Base-by-base conservation (phyloP, 352 stramenopile species). In the Phytophthora podocarpi region DNA sequence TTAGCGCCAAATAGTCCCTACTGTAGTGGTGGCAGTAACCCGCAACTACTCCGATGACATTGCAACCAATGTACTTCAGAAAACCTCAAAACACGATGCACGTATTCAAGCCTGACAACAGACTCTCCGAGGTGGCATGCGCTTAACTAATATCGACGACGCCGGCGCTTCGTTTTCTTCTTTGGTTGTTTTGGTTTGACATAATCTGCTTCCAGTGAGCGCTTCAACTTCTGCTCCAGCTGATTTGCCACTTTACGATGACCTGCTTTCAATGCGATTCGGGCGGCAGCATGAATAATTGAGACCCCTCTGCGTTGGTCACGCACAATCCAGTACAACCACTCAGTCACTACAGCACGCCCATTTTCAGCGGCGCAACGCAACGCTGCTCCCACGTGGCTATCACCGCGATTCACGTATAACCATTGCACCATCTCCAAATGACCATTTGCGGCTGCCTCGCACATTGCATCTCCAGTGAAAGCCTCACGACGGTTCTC, bases 241-340 rank as follows among this genome's bases (percentile, higher is more conserved):
- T 35, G 56, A 15, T 39, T 47, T 4, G 37, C 36, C 2, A 59
- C 30, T 47, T 34, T 40, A 10, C 13, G 13, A 20, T 45, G 23
- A n/a, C 56, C 56, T 13, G 48, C 48, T 46, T 65, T 52, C 31
- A 51, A 47, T 3, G 56, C 56, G 20, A 65, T 28, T 59, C 47
- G 21, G 9, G 36, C 47, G 10, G 56, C 47, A 12, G 59, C 56
- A 18, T 26, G 56, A 32, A 65, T 65, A 27, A 46, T 53, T 3
- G 41, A 18, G 28, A 15, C 26, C 11, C 57, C 48, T 53, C 57
- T 40, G 24, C 57, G 57, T 50, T 65, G 39, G 2, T 65, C 57
- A 28, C 39, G n/a, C 21, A 65, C 47, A 39, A 59, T 54, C 57
- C 57, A 65, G 26, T 65, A 65, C 0, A 67, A 41, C 49, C 59